A percentile compares a stretch with the other conserved stretches of the same genome.
These are phyloP conservation scores for Ustilago xerochloae DNA, from an alignment of 1,284 basidiomycete genomes.

Conservation along the genomic window DNA sequence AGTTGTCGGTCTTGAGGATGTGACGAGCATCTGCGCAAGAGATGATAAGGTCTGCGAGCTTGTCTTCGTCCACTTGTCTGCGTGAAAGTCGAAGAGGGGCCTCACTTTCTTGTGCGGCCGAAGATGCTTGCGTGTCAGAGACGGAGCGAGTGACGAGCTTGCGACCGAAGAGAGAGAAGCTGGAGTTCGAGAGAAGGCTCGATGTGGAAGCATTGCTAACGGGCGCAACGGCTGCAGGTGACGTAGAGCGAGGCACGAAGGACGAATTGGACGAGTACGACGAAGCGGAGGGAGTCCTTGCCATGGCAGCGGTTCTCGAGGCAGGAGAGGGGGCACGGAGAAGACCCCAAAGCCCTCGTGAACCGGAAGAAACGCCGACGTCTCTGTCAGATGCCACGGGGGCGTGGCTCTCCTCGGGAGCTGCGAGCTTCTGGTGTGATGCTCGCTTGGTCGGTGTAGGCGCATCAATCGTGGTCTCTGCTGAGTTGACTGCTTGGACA, in stretches of 20 bases:
- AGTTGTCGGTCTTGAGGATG: constrained; percentile 30
- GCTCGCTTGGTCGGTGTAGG: neutral
- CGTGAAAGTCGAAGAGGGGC: constrained; percentile 19
- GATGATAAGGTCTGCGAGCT: constrained; percentile 37
- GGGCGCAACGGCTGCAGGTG: neutral
- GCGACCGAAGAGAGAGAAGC: constrained; percentile 20
- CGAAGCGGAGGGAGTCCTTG: constrained; percentile 7
- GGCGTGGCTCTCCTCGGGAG: neutral
- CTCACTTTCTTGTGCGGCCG: neutral
- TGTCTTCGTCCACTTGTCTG: constrained; percentile 32
- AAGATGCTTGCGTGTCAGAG: constrained; percentile 8
- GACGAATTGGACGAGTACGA: constrained; percentile 11
- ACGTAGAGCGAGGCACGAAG: neutral
- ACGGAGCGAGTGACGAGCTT: constrained; percentile 5
- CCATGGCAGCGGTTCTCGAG: neutral
- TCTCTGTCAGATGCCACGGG: neutral
- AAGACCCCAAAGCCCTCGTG: constrained; percentile 12
- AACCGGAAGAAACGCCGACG: neutral
- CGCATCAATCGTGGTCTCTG: neutral
- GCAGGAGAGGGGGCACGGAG: constrained; percentile 9
- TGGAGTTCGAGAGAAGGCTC: constrained; percentile 7
- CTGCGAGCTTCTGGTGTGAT: neutral
- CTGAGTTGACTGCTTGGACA: neutral
- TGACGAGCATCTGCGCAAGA: constrained; percentile 42
- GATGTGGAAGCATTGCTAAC: constrained; percentile 1